A percentile compares a stretch with the other conserved stretches of the same genome.
These are phyloP conservation scores for Helenozyma baotianmanensis DNA, from an alignment of 805 yeast genomes.

Conservation along the genomic window DNA sequence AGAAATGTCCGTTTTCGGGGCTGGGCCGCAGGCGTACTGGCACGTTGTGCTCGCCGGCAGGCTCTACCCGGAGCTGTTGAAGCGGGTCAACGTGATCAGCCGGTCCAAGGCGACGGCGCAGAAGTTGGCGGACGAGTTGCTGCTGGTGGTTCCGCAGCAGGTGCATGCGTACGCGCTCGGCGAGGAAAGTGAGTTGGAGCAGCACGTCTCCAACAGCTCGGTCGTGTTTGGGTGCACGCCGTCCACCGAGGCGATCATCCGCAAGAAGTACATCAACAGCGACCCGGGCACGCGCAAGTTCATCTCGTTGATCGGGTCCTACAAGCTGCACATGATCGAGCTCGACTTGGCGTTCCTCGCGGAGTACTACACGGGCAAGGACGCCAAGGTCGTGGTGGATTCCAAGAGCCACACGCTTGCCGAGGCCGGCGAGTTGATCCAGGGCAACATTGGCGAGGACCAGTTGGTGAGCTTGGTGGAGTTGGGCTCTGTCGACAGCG, in stretches of 20 bases:
- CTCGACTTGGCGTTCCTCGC: conserved; percentile 43
- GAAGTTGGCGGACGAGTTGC: conserved; percentile 21
- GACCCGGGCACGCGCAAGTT: conserved; percentile 29
- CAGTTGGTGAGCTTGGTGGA: conserved; percentile 48
- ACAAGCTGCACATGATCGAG: conserved; percentile 65
- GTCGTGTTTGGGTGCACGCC: conserved; percentile 62
- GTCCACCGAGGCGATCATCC: conserved; percentile 45
- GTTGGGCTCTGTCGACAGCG: conserved; percentile 9
- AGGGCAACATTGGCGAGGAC: conserved; percentile 32
- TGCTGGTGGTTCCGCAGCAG: conserved; percentile 20
- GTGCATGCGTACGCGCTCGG: conserved; percentile 1
- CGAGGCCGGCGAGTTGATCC: conserved; percentile 66
- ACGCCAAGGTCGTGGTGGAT: conserved; percentile 52
- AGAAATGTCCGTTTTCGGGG: conserved; percentile 46
- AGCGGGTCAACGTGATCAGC: conserved; percentile 42
- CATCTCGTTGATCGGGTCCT: conserved; percentile 61
- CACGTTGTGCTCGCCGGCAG: conserved; percentile 44
- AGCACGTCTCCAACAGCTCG: conserved; percentile 34
- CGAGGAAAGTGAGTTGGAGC: conserved; percentile 11
- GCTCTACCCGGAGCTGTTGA: conserved; percentile 30
- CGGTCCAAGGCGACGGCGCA: conserved; percentile 41
- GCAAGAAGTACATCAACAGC: conserved; percentile 23
- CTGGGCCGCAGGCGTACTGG: conserved; percentile 65
- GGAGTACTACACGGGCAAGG: conserved; percentile 23
- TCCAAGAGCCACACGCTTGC: conserved; percentile 50